Evolutionary conservation across 2,329 filamentous ascomycete species (phyloP).

Genomic region (Epicoccum sorghinum): DNA sequence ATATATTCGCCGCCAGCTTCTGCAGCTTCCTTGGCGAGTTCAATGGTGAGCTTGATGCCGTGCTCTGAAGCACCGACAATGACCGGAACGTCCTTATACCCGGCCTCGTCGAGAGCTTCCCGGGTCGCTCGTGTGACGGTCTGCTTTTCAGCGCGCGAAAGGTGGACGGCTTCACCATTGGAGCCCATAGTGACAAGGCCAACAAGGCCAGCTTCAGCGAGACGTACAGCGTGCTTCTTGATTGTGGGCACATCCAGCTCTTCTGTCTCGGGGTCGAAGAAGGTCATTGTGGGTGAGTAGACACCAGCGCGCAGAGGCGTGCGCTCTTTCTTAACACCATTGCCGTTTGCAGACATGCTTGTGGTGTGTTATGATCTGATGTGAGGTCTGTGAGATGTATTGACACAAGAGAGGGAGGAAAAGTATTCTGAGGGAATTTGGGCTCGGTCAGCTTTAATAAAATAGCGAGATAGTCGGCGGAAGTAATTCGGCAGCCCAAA

Average conservation of each 20-base stretch:
- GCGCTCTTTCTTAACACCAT: constrained; percentile 47
- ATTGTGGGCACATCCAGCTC: constrained; percentile 81
- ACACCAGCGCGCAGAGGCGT: constrained; percentile 79
- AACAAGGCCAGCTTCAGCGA: constrained; percentile 77
- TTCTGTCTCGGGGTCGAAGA: constrained; percentile 83
- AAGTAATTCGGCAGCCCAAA: constrained; percentile 41
- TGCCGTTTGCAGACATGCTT: constrained; percentile 41
- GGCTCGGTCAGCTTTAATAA: constrained; percentile 49
- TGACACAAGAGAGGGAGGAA: constrained; percentile 20
- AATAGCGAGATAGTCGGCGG: constrained; percentile 41
- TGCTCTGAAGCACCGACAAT: constrained; percentile 83
- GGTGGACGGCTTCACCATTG: constrained; percentile 88
- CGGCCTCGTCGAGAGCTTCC: constrained; percentile 80
- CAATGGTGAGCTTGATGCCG: constrained; percentile 79
- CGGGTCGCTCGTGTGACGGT: constrained; percentile 78
- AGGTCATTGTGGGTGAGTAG: constrained; percentile 89
- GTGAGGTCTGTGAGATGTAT: neutral
- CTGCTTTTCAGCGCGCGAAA: constrained; percentile 77
- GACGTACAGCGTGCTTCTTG: constrained; percentile 79
- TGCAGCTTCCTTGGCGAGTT: constrained; percentile 70
- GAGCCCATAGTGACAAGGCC: constrained; percentile 88
- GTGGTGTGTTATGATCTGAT: constrained; percentile 10
- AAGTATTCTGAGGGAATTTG: constrained; percentile 21
- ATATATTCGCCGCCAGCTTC: constrained; percentile 79
- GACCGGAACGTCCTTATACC: constrained; percentile 76